A percentile compares a stretch with the other conserved stretches of the same genome.
Evolutionary conservation across 1,284 basidiomycete genomes (phyloP).

Genomic region (Cryptococcus wingfieldii): DNA sequence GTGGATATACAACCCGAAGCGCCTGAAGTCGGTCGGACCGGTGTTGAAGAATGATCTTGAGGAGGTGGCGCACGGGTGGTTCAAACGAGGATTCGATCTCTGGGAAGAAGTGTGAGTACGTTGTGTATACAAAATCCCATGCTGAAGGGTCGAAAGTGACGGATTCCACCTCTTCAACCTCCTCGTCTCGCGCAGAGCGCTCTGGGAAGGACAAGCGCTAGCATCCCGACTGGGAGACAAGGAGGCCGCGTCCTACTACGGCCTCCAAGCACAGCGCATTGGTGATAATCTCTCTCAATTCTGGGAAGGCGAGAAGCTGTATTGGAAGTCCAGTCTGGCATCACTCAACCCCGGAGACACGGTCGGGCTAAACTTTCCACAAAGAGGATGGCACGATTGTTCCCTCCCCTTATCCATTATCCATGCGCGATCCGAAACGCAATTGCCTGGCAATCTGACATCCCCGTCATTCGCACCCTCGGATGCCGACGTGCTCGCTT

Average conservation of each 20-base stretch:
- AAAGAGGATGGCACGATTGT: constrained; percentile 42
- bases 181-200: constrained; percentile 42
- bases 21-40: constrained; percentile 21
- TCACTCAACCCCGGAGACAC: neutral
- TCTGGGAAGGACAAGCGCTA: constrained; percentile 47
- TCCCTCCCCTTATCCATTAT: constrained; percentile 48
- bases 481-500: constrained; percentile 35
- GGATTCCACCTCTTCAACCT: constrained; percentile 52
- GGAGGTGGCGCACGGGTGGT: constrained; percentile 49
- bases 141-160: constrained; percentile 36
- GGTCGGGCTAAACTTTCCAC: neutral
- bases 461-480: constrained; percentile 13
- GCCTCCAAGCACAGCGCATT: constrained; percentile 30
- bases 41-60: constrained; percentile 54
- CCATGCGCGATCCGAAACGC: constrained; percentile 33
- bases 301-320: constrained; percentile 34
- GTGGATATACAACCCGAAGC: constrained; percentile 41
- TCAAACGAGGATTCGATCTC: constrained; percentile 45
- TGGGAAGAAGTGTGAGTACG: constrained; percentile 44
- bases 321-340: constrained; percentile 30
- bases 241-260: constrained; percentile 43
- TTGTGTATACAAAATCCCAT: neutral
- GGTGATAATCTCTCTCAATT: constrained; percentile 34
- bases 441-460: neutral
- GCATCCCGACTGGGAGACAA: constrained; percentile 43